Percentiles rank a stretch among this genome's conserved stretches.
Evolutionary conservation across 2,329 filamentous ascomycete species (phyloP).

Genomic region (Blumeria graminis): DNA sequence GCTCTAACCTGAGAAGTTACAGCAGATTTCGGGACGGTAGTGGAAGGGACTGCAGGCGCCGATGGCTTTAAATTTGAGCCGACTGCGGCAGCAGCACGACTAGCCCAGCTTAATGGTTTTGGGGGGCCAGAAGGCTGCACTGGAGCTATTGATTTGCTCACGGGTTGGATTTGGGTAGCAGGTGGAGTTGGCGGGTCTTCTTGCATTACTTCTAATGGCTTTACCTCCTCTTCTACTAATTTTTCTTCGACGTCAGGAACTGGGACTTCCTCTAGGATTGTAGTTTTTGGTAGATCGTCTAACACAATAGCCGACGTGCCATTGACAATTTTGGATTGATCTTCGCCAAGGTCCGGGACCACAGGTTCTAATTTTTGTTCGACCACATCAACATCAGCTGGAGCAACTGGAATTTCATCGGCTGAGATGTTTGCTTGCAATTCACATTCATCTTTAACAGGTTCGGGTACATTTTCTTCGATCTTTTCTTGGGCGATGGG

Average conservation of each 20-base stretch:
- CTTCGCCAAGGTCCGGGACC: constrained; percentile 15
- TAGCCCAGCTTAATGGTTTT: constrained; percentile 56
- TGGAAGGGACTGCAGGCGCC: constrained; percentile 20
- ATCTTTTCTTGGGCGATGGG: constrained; percentile 10
- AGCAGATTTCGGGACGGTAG: constrained; percentile 25
- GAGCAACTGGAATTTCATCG: constrained; percentile 15
- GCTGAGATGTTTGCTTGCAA: constrained; percentile 7
- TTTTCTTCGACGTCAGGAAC: constrained; percentile 26
- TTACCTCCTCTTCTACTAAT: constrained; percentile 28
- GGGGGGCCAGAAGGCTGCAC: constrained; percentile 27
- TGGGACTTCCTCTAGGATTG: constrained; percentile 15
- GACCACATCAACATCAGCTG: constrained; percentile 28
- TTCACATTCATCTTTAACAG: no score
- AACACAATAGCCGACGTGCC: constrained; percentile 17
- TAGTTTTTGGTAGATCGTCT: constrained; percentile 14
- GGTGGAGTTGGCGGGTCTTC: constrained; percentile 32
- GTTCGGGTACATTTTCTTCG: not conserved
- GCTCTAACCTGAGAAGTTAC: constrained; percentile 29
- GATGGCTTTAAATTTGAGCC: constrained; percentile 29
- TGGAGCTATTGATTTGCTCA: constrained; percentile 21
- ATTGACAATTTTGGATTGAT: constrained; percentile 20
- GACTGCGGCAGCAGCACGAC: constrained; percentile 34
- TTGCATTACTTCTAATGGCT: constrained; percentile 41
- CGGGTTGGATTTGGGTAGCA: constrained; percentile 17
- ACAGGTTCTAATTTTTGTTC: constrained; percentile 43